A percentile compares a stretch with the other conserved stretches of the same genome.
Conservation (phyloP, 2,329 filamentous ascomycete genomes). For the Thelonectria blattea region DNA sequence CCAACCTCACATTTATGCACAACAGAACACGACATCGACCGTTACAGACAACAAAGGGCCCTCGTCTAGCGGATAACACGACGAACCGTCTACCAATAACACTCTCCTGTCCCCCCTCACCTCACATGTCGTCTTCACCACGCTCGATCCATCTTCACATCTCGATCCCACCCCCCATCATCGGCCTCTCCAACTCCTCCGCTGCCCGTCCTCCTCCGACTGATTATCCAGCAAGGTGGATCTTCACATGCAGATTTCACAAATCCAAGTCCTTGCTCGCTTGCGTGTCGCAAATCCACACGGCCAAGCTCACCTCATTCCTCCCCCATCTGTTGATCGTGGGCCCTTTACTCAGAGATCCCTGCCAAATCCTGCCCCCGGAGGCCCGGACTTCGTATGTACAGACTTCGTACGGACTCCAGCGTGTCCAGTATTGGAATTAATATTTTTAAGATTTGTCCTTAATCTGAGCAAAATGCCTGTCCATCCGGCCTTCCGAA, state of each 20-base stretch:
- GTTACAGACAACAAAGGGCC: neutral
- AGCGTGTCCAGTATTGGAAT: neutral
- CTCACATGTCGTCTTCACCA: neutral
- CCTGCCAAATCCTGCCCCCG: neutral
- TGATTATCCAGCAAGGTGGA: neutral
- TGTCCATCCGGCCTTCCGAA: neutral
- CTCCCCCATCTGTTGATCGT: neutral
- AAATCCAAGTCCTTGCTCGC: neutral
- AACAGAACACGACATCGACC: neutral
- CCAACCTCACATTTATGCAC: neutral
- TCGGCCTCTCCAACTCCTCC: neutral
- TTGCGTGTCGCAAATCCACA: slow-evolving; percentile 2
- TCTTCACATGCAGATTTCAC: slow-evolving; percentile 3
- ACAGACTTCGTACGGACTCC: neutral
- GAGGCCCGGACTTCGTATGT: neutral
- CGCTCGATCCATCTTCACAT: neutral
- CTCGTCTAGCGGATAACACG: neutral
- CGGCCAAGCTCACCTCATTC: neutral
- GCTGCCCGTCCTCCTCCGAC: neutral
- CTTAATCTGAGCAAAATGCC: neutral
- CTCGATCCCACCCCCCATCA: neutral
- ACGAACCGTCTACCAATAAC: neutral
- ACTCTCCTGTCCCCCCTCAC: neutral
- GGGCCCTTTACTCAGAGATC: neutral
- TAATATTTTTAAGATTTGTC: neutral